A percentile compares a stretch with the other conserved stretches of the same genome.
Evolutionary conservation across 768 basidiomycete species (phyloP).

Genomic region (Galerina sulciceps): DNA sequence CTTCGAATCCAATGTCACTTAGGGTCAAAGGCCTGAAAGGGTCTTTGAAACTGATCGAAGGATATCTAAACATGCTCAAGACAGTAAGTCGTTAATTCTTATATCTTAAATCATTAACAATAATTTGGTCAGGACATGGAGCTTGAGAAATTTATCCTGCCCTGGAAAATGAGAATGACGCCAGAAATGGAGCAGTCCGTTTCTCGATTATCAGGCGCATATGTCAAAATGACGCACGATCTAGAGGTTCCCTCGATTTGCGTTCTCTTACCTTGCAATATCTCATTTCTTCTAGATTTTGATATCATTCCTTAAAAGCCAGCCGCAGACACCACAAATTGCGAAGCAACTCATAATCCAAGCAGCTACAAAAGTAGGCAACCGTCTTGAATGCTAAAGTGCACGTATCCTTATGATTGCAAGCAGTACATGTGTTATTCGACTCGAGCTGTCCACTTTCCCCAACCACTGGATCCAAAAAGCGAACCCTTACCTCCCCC

Average conservation of each 20-base stretch:
- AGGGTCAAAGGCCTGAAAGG: constrained; percentile 61
- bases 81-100: constrained; percentile 39
- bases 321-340: constrained; percentile 34
- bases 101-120: background rate
- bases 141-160: constrained; percentile 44
- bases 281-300: constrained; percentile 9
- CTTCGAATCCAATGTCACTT: constrained; percentile 57
- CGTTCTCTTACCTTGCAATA: background rate
- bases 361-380: background rate
- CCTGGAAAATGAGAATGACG: constrained; percentile 44
- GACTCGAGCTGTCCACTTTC: constrained; percentile 2
- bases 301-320: constrained; percentile 41
- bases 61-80: constrained; percentile 52
- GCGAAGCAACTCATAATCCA: constrained; percentile 1
- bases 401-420: background rate
- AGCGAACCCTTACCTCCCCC: constrained; percentile 25
- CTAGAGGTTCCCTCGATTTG: constrained; percentile 52
- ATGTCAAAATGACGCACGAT: constrained; percentile 55
- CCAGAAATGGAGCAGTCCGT: constrained; percentile 60
- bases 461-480: background rate
- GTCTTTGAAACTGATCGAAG: constrained; percentile 50
- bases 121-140: constrained; percentile 38
- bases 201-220: constrained; percentile 71
- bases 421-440: background rate
- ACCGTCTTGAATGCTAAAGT: background rate